Evolutionary conservation across 768 basidiomycete species (phyloP).

Genomic region (Phylloporus arenicola): DNA sequence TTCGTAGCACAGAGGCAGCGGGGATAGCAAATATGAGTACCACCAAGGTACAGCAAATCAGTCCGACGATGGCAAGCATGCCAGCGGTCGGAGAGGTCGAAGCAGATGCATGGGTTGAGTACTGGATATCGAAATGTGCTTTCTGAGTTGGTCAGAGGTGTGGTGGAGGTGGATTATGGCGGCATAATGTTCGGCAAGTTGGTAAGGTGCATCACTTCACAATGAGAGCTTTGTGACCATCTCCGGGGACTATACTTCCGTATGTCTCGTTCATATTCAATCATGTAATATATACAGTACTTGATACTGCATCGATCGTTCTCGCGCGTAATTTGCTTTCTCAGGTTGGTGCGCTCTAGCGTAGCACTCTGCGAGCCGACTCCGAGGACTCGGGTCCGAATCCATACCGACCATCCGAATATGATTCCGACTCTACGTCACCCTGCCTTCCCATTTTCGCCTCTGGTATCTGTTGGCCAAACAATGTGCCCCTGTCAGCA

Average conservation of each 20-base stretch:
- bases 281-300: no score
- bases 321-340: no score
- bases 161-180: no score
- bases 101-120: conserved; percentile 21
- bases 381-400: not conserved
- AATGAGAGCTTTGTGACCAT: no score
- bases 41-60: conserved; percentile 6
- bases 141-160: conserved; percentile 5
- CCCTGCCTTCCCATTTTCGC: not conserved
- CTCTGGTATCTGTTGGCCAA: conserved; percentile 3
- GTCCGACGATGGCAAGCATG: conserved; percentile 24
- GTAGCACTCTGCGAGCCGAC: not conserved
- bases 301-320: no score
- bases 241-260: no score
- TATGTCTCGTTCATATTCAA: no score
- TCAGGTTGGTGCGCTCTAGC: no score
- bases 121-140: conserved; percentile 19
- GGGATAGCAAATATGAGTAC: conserved; percentile 23
- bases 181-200: not conserved
- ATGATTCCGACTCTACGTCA: not conserved
- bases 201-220: no score
- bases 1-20: conserved; percentile 8
- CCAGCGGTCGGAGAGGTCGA: conserved; percentile 19
- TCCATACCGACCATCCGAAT: not conserved
- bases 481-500: not conserved